These are phyloP conservation scores for Millerago galiae DNA, from an alignment of 805 yeast genomes.

Conservation along the genomic window DNA sequence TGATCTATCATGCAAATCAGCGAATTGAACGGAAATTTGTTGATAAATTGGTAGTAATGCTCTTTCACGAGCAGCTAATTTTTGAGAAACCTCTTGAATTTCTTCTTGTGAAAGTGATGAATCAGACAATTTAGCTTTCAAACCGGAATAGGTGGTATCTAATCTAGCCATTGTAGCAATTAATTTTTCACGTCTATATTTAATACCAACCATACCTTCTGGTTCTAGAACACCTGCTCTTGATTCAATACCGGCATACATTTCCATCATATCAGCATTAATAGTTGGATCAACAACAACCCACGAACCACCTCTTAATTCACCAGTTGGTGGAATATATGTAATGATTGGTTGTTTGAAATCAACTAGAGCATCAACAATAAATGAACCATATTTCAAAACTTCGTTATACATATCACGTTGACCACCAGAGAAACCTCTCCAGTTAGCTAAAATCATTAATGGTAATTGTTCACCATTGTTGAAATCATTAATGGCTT, in stretches of 20 bases:
- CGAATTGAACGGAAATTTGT: slow-evolving; percentile 92
- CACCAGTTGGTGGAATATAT: slow-evolving; percentile 97
- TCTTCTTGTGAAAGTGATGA: slow-evolving; percentile 54
- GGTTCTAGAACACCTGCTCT: slow-evolving; percentile 99
- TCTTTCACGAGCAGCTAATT: slow-evolving; percentile 74
- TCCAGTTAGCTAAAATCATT: slow-evolving; percentile 98
- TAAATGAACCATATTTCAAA: slow-evolving; percentile 91
- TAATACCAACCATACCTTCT: slow-evolving; percentile 98
- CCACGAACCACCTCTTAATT: slow-evolving; percentile 99
- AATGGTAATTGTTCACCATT: slow-evolving; percentile 96
- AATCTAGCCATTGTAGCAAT: slow-evolving; percentile 87
- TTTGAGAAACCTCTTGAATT: slow-evolving; percentile 53
- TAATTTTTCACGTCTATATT: slow-evolving; percentile 90
- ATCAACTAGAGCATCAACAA: slow-evolving; percentile 94
- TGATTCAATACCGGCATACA: slow-evolving; percentile 95
- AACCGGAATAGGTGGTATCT: slow-evolving; percentile 66
- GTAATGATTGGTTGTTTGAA: slow-evolving; percentile 96
- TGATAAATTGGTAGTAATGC: slow-evolving; percentile 79
- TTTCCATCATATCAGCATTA: slow-evolving; percentile 96
- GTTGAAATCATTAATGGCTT: slow-evolving; percentile 96
- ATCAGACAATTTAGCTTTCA: slow-evolving; percentile 55
- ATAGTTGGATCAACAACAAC: slow-evolving; percentile 99
- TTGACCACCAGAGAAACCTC: slow-evolving; percentile 99
- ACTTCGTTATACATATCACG: slow-evolving; percentile 99
- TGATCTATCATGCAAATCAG: slow-evolving; percentile 95